These are phyloP conservation scores for Notholithocarpus densiflorus DNA, from an alignment of 306 rosid species.

Conservation along the genomic window DNA sequence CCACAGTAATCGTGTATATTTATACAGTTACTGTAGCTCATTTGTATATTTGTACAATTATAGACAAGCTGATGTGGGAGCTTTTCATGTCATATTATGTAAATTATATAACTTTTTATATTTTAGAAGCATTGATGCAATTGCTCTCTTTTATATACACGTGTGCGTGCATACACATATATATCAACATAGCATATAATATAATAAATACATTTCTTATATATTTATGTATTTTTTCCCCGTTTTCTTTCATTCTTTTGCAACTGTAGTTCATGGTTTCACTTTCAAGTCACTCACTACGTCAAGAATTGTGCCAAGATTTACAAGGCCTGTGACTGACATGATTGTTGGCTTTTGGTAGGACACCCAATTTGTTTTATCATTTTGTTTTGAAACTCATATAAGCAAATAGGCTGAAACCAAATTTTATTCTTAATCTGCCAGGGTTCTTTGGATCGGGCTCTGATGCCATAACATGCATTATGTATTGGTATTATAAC, in stretches of 20 bases:
- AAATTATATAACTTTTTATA: too few relatives aligned
- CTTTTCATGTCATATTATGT: too few relatives aligned
- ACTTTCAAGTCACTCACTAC: conserved; percentile 78
- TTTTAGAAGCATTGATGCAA: too few relatives aligned
- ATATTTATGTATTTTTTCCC: not conserved
- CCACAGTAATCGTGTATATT: too few relatives aligned
- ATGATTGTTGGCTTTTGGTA: conserved; percentile 93
- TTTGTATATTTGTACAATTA: too few relatives aligned
- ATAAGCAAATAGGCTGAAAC: conserved; percentile 13
- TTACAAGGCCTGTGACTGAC: conserved; percentile 81
- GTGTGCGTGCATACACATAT: not conserved
- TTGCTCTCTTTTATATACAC: too few relatives aligned
- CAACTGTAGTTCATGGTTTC: conserved; percentile 61
- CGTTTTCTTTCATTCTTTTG: conserved; percentile 18
- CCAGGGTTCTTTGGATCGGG: conserved; percentile 95
- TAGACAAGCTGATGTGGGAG: too few relatives aligned
- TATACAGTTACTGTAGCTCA: too few relatives aligned
- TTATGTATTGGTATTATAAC: conserved; percentile 77
- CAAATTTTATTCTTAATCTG: conserved; percentile 16
- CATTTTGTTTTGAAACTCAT: not conserved
- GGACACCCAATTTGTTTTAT: conserved; percentile 10
- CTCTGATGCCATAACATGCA: conserved; percentile 82
- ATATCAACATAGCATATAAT: not conserved
- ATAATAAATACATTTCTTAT: not conserved
- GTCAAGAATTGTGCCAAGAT: conserved; percentile 81